A percentile compares a stretch with the other conserved stretches of the same genome.
phyloP scores from a whole-genome alignment of 768 basidiomycete species.

The Phaeotremella fagi region DNA sequence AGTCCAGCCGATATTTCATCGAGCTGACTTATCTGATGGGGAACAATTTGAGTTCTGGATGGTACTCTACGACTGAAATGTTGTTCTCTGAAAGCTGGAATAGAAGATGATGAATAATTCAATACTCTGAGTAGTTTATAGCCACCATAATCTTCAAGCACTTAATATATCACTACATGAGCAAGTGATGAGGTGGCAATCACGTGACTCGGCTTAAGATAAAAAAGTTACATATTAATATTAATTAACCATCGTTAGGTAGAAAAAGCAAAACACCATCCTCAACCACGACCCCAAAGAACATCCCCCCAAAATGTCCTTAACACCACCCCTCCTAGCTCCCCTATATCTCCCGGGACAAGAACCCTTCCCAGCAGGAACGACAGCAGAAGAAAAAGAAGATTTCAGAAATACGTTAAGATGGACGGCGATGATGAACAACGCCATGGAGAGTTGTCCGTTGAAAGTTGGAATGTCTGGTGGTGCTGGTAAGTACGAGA shows the following conservation, averaged over 20 bases:
- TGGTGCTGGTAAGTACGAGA: slow-evolving; percentile 62
- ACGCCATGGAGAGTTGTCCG: slow-evolving; percentile 79
- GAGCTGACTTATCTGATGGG: too few relatives aligned
- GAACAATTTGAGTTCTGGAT: too few relatives aligned
- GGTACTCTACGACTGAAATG: too few relatives aligned
- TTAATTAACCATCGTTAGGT: too few relatives aligned
- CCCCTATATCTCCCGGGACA: slow-evolving; percentile 80
- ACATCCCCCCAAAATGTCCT: background rate
- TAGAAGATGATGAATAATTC: too few relatives aligned
- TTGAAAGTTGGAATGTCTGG: slow-evolving; percentile 77
- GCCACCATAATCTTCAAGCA: too few relatives aligned
- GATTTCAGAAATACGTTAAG: slow-evolving; percentile 66
- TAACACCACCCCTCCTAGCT: slow-evolving; percentile 50
- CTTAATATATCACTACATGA: too few relatives aligned
- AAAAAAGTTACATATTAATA: too few relatives aligned
- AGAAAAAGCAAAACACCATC: too few relatives aligned
- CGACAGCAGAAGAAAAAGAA: slow-evolving; percentile 71
- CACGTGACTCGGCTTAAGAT: background rate
- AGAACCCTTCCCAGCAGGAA: slow-evolving; percentile 71
- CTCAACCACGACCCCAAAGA: background rate
- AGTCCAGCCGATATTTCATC: too few relatives aligned
- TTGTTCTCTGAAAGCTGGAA: too few relatives aligned
- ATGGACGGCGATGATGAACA: slow-evolving; percentile 65
- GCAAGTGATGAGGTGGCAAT: background rate
- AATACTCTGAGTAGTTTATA: too few relatives aligned